Base-by-base conservation (phyloP, 2,329 filamentous ascomycete species). In the Nothophoma quercina region DNA sequence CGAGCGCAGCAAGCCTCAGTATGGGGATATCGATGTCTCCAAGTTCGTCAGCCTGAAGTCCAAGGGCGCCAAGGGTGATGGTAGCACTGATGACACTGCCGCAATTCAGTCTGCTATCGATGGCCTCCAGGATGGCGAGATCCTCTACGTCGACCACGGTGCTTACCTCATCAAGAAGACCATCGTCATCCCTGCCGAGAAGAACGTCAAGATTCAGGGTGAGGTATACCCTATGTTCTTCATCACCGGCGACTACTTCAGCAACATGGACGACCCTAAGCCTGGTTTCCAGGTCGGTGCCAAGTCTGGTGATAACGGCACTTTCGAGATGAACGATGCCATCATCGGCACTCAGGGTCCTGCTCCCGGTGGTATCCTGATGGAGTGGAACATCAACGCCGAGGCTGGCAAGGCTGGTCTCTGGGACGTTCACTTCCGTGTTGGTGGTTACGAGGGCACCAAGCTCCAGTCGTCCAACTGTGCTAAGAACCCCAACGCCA, bases 391-490 rank as follows among this genome's bases (percentile, higher is more conserved):
- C 76, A 80, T 96, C 33, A 85, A 85, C 34, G 72, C 82, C 3
- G 62, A 80, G 75, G 82, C 87, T 51, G 91, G 91, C 38, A 84
- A 86, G 1, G 87, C 87, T 16, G 93, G 86, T 57, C 87, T 97
- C 76, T 99, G 93, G 90, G 95, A 99, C 68, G 88, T 93, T n/a
- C 95, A 99, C 80, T 88, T 95, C 78, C 91, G 95, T 69, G 85
- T 99, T 64, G 93, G 92, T 65, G 95, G 95, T 34, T 87, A 88
- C 47, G 88, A 89, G 4, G 93, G 93, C 55, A 96, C 93, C 22
- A 77, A 90, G 60, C 83, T 98, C 13, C 90, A 96, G 76, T 88
- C 88, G 15, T 83, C 90, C 73, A 87, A 81, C 48, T 97, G 93
- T 79, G 75, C 84, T 72, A 96, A 96, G 82, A 89, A 87, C 58